A percentile compares a stretch with the other conserved stretches of the same genome.
Conservation (phyloP, 148 eudicot species). For the Rhododendron griersonianum region DNA sequence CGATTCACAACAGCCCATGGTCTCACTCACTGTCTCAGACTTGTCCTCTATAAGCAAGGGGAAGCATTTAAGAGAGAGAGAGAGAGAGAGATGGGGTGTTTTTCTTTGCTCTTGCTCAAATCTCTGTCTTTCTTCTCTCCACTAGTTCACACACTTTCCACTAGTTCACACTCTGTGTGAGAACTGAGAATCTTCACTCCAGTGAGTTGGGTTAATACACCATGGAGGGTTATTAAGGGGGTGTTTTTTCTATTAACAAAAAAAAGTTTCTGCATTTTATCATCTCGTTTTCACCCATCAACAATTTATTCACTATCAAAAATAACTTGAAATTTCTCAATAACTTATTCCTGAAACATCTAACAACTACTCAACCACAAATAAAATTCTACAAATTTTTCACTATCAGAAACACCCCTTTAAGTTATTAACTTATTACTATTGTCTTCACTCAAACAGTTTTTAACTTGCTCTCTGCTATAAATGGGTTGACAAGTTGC, state of each 20-base stretch:
- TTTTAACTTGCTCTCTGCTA: too few relatives aligned
- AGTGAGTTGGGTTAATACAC: not conserved
- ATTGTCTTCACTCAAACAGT: too few relatives aligned
- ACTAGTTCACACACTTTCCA: not conserved
- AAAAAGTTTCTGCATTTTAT: too few relatives aligned
- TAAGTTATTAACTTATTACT: too few relatives aligned
- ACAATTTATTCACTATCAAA: too few relatives aligned
- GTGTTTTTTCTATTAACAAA: too few relatives aligned
- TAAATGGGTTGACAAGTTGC: not conserved
- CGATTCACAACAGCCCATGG: conserved; percentile 67
- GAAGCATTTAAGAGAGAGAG: not conserved
- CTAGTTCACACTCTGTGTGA: not conserved
- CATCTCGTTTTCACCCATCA: accelerated
- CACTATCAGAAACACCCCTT: too few relatives aligned
- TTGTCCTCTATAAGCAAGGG: not conserved
- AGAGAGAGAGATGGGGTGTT: not conserved
- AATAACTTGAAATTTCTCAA: too few relatives aligned
- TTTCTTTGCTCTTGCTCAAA: not conserved
- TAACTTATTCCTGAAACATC: too few relatives aligned
- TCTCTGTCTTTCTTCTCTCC: not conserved
- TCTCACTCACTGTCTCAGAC: not conserved
- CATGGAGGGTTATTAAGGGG: too few relatives aligned
- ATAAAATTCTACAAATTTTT: too few relatives aligned
- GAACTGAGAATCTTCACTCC: not conserved
- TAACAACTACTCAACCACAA: too few relatives aligned